These are phyloP conservation scores for Colletotrichum liriopes DNA, from an alignment of 2,329 filamentous ascomycete species.

Conservation along the genomic window DNA sequence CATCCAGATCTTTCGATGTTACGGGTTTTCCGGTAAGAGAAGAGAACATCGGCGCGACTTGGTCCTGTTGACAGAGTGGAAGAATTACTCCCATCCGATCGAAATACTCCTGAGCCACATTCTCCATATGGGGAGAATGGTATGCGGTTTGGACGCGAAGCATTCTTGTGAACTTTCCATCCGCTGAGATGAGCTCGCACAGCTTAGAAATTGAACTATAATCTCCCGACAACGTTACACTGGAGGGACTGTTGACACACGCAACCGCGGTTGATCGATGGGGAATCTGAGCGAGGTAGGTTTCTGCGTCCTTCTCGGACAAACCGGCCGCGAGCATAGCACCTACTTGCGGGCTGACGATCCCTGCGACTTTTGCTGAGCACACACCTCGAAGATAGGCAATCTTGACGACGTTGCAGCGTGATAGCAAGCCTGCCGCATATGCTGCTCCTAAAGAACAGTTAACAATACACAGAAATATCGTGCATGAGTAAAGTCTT, in stretches of 20 bases:
- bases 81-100: not conserved
- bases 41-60: slow-evolving; percentile 46
- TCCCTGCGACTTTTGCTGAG: slow-evolving; percentile 18
- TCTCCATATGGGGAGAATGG: slow-evolving; percentile 56
- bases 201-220: slow-evolving; percentile 42
- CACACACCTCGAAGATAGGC: slow-evolving; percentile 52
- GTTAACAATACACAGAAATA: not conserved
- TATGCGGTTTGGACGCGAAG: slow-evolving; percentile 38
- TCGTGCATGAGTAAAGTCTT: not conserved
- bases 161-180: slow-evolving; percentile 44
- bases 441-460: slow-evolving; percentile 56
- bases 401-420: slow-evolving; percentile 49
- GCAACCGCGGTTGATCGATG: slow-evolving; percentile 50
- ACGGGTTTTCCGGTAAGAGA: slow-evolving; percentile 45
- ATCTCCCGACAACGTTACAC: slow-evolving; percentile 52
- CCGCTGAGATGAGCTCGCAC: slow-evolving; percentile 39
- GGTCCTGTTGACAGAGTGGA: slow-evolving; percentile 46
- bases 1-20: slow-evolving; percentile 49
- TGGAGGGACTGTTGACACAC: slow-evolving; percentile 56
- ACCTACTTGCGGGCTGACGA: slow-evolving; percentile 33
- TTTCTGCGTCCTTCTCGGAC: slow-evolving; percentile 35
- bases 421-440: slow-evolving; percentile 51
- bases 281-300: slow-evolving; percentile 29
- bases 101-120: slow-evolving; percentile 52
- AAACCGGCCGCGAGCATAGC: slow-evolving; percentile 53